These are phyloP conservation scores for Przewalskia tangutica DNA, from an alignment of 257 asterid species.

Conservation along the genomic window DNA sequence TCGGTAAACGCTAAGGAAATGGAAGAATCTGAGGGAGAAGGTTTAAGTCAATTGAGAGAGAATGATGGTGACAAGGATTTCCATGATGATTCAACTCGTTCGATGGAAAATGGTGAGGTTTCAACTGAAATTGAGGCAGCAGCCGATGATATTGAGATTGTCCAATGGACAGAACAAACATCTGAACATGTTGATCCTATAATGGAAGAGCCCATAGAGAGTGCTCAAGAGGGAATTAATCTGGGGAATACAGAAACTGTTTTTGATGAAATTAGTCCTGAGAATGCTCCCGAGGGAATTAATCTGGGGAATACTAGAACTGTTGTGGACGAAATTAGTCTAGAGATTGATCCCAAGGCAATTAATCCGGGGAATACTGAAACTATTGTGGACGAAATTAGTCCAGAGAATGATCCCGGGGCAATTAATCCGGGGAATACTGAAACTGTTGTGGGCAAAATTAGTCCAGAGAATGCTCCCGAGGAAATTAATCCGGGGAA, in stretches of 20 bases:
- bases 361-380: too few species aligned
- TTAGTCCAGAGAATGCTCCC: too few species aligned
- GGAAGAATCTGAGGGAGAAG: background rate
- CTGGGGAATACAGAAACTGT: background rate
- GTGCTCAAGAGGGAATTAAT: conserved; percentile 2
- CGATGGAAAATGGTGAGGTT: background rate
- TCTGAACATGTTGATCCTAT: conserved; percentile 6
- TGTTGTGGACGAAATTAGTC: too few species aligned
- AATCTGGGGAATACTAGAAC: too few species aligned
- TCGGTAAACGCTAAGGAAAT: background rate
- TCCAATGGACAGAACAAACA: background rate
- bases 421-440: too few species aligned
- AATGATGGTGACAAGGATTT: background rate
- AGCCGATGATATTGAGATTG: conserved; percentile 5
- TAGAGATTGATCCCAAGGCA: too few species aligned
- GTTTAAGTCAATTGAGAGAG: background rate
- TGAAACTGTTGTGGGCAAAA: too few species aligned
- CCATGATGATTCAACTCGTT: background rate
- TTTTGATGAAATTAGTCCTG: too few species aligned
- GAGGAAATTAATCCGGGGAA: too few species aligned
- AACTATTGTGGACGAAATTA: too few species aligned
- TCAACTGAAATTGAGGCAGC: conserved; percentile 8
- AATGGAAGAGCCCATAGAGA: background rate
- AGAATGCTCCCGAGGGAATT: too few species aligned
- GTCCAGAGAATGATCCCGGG: too few species aligned